Evolutionary conservation across 768 basidiomycete genomes (phyloP).

Genomic region (Mycena olivaceomarginata): DNA sequence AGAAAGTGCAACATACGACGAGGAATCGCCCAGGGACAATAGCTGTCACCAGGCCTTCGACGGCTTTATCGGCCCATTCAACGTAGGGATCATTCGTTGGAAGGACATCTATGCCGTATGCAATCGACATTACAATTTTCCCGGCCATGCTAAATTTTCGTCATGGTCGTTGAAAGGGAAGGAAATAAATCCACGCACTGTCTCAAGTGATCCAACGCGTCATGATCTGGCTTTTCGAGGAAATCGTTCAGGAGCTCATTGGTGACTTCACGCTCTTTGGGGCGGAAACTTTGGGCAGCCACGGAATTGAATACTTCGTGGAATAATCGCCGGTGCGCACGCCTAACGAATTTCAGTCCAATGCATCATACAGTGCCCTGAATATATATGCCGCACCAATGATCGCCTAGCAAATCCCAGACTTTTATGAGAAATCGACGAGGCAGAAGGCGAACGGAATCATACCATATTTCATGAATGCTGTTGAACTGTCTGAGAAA

Average conservation of each 20-base stretch:
- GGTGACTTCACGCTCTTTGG: conserved; percentile 53
- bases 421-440: neutral
- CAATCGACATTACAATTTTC: conserved; percentile 61
- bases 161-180: neutral
- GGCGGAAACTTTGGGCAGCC: conserved; percentile 54
- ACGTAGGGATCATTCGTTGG: conserved; percentile 66
- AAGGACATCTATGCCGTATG: conserved; percentile 67
- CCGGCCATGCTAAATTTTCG: conserved; percentile 59
- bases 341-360: conserved; percentile 53
- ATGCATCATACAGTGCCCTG: too few relatives aligned
- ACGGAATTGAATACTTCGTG: conserved; percentile 61
- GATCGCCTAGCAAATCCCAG: conserved; percentile 16
- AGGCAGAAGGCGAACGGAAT: neutral
- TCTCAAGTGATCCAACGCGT: conserved; percentile 55
- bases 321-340: conserved; percentile 62
- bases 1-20: conserved; percentile 49
- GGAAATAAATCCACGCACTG: conserved; percentile 54
- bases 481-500: neutral
- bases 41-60: conserved; percentile 56
- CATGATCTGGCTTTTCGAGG: conserved; percentile 58
- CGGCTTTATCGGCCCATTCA: conserved; percentile 60
- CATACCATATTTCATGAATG: conserved; percentile 60
- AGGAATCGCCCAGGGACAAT: conserved; percentile 65
- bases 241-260: conserved; percentile 54
- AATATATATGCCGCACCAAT: conserved; percentile 17